A percentile compares a stretch with the other conserved stretches of the same genome.
phyloP scores from a whole-genome alignment of 169 alveolate species.

The Plasmodium fragile region DNA sequence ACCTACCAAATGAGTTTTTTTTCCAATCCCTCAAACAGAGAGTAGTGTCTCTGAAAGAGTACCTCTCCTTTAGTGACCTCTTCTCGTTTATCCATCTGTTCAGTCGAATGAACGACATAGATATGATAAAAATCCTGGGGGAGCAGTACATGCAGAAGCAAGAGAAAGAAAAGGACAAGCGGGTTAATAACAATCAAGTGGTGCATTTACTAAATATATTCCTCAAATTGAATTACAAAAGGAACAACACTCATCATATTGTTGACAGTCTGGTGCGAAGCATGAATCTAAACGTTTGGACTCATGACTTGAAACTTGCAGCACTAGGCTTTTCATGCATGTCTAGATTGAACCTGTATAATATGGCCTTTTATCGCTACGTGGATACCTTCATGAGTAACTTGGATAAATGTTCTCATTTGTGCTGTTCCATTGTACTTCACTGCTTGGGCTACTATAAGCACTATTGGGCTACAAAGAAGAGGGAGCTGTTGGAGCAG shows the following conservation, averaged over 20 bases:
- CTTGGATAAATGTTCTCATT: not conserved
- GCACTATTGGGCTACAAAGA: constrained; percentile 3
- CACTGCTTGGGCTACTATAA: constrained; percentile 64
- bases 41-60: constrained; percentile 11
- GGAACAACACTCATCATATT: not conserved
- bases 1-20: constrained; percentile 62
- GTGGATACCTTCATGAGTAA: constrained; percentile 9
- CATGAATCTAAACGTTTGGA: not conserved
- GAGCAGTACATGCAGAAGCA: constrained; percentile 40
- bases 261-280: constrained; percentile 1
- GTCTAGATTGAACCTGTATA: constrained; percentile 33
- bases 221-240: constrained; percentile 46
- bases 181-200: constrained; percentile 22
- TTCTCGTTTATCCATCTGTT: constrained; percentile 32
- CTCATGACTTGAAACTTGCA: constrained; percentile 30
- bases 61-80: constrained; percentile 20
- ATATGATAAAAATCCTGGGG: constrained; percentile 3
- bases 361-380: constrained; percentile 38
- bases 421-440: constrained; percentile 32
- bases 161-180: constrained; percentile 25
- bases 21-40: constrained; percentile 38
- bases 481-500: not conserved
- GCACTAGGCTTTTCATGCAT: constrained; percentile 43
- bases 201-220: constrained; percentile 61
- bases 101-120: constrained; percentile 18